A percentile compares a stretch with the other conserved stretches of the same genome.
These are phyloP conservation scores for Citrus trifoliata DNA, from an alignment of 345 rosid species.

Conservation along the genomic window DNA sequence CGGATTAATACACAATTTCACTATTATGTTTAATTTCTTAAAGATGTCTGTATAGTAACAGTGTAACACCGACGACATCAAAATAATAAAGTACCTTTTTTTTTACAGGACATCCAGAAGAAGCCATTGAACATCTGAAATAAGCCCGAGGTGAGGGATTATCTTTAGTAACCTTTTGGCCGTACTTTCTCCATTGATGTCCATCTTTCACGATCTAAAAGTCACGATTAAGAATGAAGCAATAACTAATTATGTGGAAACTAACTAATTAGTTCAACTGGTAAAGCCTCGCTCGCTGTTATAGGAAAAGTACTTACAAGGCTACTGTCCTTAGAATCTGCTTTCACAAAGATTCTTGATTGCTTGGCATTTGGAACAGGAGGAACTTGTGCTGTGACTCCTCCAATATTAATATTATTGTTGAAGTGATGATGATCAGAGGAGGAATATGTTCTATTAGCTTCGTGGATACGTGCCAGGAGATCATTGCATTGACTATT, in stretches of 20 bases:
- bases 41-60: too few species aligned
- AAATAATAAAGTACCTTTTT: constrained; percentile 40
- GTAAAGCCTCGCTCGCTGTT: neutral
- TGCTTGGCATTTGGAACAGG: constrained; percentile 6
- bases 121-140: constrained; percentile 54
- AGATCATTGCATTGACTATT: constrained; percentile 29
- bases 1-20: too few species aligned
- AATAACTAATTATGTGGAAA: too few species aligned
- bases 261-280: neutral
- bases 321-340: constrained; percentile 36
- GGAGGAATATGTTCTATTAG: neutral
- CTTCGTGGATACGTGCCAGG: constrained; percentile 18
- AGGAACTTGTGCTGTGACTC: constrained; percentile 19
- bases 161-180: constrained; percentile 60
- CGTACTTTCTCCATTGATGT: constrained; percentile 72
- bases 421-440: neutral
- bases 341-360: constrained; percentile 32
- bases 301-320: constrained; percentile 25
- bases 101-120: constrained; percentile 49
- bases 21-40: too few species aligned
- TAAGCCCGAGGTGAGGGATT: constrained; percentile 67
- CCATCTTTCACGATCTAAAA: constrained; percentile 55
- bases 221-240: neutral
- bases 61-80: too few species aligned
- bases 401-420: constrained; percentile 6